Evolutionary conservation across 176 grass and related monocot species (phyloP), one percentile per base, ranked within the genome.

Genomic region (Miscanthus lutarioriparius): DNA sequence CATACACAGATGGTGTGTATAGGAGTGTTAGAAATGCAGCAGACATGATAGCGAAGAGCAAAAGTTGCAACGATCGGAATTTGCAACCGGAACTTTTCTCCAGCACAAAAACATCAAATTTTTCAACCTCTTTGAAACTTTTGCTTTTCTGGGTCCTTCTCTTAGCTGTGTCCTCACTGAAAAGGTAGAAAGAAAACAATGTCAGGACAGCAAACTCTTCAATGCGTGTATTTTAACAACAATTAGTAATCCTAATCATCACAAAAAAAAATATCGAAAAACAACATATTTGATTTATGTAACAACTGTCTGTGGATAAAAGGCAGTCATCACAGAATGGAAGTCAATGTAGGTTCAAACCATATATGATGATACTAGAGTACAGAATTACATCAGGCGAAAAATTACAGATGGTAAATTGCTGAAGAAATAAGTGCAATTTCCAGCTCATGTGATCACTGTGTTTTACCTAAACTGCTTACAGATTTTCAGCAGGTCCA

Each of bases 51-150:
- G 92, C 87, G 61, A 97, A 91, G 20, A 97, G 86, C 70, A 92
- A 64, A 65, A 97, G 82, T 75, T 94, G 89, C 66, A 97, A 84
- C 1, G 92, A 92, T 23, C 89, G 86, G 70, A 97, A 97, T 78
- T 92, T 97, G 92, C 90, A 94, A 23, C 79, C 89, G 0, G 90
- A 91, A 70, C 81, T 86, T 78, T 82, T 89, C 47, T 94, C 95
- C 37, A 91, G 59, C 45, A 97, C 82, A 25, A 94, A 81, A 47
- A 90, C 83, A 88, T 97, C 91, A 71, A 89, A 86, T 48, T 90
- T 97, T 40, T 92, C 92, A 8, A 92, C 87, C 76, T 97, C 95
- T 87, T 97, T 97, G 25, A 82, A 91, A 73, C 89, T 94, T 74
- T 84, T 96, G 67, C 84, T 88, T 89, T 87, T 97, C 78, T 90